Conservation (phyloP, 208 protist genomes). For the Acanthamoeba rhysodes region DNA sequence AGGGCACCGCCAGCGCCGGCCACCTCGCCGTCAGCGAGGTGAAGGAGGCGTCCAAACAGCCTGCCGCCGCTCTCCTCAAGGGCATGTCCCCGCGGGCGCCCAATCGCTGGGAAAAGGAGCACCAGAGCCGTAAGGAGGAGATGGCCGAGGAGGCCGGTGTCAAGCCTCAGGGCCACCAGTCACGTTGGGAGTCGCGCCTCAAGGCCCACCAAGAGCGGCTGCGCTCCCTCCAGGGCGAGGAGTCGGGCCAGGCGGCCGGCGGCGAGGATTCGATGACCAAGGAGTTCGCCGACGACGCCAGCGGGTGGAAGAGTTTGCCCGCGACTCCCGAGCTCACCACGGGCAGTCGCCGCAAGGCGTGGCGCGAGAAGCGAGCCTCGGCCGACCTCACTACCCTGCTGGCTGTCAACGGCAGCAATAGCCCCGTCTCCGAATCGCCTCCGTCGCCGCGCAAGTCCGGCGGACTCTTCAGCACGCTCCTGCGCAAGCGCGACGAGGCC, state of each 20-base stretch:
- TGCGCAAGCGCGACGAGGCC: not conserved
- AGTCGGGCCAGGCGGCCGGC: not conserved
- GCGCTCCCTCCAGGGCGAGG: conserved; percentile 14
- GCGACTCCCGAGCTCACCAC: not conserved
- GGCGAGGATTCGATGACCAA: not conserved
- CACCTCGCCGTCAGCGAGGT: not conserved
- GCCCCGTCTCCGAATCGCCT: not conserved
- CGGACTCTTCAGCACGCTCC: not conserved
- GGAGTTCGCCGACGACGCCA: not conserved
- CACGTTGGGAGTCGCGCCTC: not conserved
- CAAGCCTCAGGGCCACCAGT: not conserved
- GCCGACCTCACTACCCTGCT: not conserved
- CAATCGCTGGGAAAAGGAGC: conserved; percentile 59
- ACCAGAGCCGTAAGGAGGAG: conserved; percentile 32
- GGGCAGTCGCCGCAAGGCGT: not conserved
- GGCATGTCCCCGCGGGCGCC: conserved; percentile 8
- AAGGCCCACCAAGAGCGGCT: conserved; percentile 51
- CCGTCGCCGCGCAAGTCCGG: not conserved
- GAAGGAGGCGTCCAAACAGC: not conserved
- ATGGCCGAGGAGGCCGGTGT: not conserved
- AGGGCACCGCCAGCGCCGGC: not conserved
- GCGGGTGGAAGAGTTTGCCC: not conserved
- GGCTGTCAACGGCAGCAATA: not conserved
- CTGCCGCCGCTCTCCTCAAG: not conserved
- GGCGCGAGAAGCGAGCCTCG: not conserved